Evolutionary conservation across 306 rosid species (phyloP), one percentile per base, ranked within the genome.

Genomic region (Quercus aquifolioides): DNA sequence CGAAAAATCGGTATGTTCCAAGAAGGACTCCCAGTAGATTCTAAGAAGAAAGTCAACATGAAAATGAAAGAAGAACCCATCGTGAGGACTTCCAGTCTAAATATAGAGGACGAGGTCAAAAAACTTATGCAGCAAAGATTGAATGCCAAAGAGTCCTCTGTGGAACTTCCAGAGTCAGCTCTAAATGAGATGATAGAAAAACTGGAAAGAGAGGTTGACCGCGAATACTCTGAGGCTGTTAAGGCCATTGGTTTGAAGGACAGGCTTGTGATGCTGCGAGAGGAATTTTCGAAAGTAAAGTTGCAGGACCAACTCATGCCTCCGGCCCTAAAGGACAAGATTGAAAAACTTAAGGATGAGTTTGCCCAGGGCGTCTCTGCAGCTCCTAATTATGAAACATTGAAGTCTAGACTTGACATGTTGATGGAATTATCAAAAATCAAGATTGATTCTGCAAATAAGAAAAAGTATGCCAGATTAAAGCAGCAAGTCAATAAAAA

Each of bases 1-100:
- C 90, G 98, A 54, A 93, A 91, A 77, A 85, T 95, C 25, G 98
- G 99, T 69, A 92, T 89, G 35, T 85, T 91, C 80, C 87, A 84
- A 74, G 97, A 93, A 90, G 97, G 95, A 69, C 52, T 90, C 73
- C 96, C 93, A 55, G 14, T 80, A 69, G 97, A 91, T 71, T 94
- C 96, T 4, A 76, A 77, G 84, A 87, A 46, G 90, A 86, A 85
- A 75, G 5, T 46, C 72, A 90, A 83, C 85, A 92, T 92, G 99
- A 93, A 89, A 85, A 87, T 79, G 89, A 96, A 71, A 81, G 98
- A 90, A 28, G 51, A 71, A 67, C 84, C 89, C 19, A 51, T 74
- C 63, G 60, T 62, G 59, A 84, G 80, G 84, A 83, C 82, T 82
- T 35, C 83, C 0, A 87, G 67, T 83, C 82, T 79, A 69, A 86